Base-by-base conservation (phyloP, 2,329 filamentous ascomycete genomes). In the Graphiopsis chlorocephala region DNA sequence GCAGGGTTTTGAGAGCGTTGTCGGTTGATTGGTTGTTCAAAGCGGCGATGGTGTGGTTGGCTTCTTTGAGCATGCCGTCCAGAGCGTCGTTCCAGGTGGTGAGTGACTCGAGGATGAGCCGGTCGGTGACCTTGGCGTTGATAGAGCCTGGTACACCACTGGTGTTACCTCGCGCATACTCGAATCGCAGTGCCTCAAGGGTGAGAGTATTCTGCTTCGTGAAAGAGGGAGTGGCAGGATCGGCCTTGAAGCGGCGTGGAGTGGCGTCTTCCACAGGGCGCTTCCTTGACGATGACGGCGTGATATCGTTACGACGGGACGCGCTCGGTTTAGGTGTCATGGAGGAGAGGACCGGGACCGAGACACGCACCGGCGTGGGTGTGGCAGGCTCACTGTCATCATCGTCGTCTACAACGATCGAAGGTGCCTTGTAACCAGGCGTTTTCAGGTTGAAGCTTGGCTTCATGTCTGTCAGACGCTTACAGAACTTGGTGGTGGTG, bases 401-500 rank as follows among this genome's bases (percentile, higher is more conserved):
- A 1, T 71, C 68, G 6, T 56, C 61, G 14, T 67, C 59, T 0
- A 74, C n/a, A 4, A 42, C 25, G 50, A 72, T 63, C 10, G 25
- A 26, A 5, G 68, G 67, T 38, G 55, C 61, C 3, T 62, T 55
- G 25, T 69, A 70, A 0, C 71, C 74, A 0, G 73, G 74, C 0
- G 74, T 75, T 1, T 48, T 31, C 11, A 73, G 29, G 1, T 63
- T 61, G 7, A 72, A 52, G 4, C 31, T 70, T 0, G 79, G 79
- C 26, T 73, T 72, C 23, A 74, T 66, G 0, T 65, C 66, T 0
- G 61, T 23, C 1, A 81, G 66, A 0, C 53, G 81, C 0, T 80
- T 74, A 1, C 82, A 80, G 65, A 92, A 89, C n/a, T 23, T 45
- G 0, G 80, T 75, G 0, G 80, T 75, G 0, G 86, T 81, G 0